Percentiles rank a stretch among this genome's conserved stretches.
These are phyloP conservation scores for Candida easanensis DNA, from an alignment of 805 yeast species.

Conservation along the genomic window DNA sequence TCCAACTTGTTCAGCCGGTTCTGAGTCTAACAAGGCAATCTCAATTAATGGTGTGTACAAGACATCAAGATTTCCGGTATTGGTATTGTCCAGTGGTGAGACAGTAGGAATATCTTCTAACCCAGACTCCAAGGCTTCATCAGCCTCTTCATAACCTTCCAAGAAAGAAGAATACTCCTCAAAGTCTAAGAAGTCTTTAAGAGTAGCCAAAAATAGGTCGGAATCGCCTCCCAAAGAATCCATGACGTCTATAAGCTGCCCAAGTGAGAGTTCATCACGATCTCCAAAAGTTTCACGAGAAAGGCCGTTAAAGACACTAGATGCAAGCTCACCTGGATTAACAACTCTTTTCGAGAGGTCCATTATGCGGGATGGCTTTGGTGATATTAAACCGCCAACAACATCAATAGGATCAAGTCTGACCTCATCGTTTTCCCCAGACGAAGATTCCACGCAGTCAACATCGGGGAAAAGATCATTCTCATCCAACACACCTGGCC, in stretches of 20 bases:
- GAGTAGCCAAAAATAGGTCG: constrained; percentile 2
- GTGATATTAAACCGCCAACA: neutral
- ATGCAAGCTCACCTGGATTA: neutral
- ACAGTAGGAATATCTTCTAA: neutral
- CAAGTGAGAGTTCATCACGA: constrained; percentile 1
- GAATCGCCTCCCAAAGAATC: constrained; percentile 6
- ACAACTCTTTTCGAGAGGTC: constrained; percentile 2
- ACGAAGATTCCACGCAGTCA: neutral
- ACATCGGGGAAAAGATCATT: neutral
- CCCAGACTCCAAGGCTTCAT: neutral
- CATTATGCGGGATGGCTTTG: neutral
- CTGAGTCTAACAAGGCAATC: neutral
- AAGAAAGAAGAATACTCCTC: neutral
- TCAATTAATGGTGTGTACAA: neutral
- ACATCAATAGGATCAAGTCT: neutral
- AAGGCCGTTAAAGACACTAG: no score
- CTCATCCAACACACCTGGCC: neutral
- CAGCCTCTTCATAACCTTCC: neutral
- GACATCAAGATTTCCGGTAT: neutral
- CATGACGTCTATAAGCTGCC: constrained; percentile 6
- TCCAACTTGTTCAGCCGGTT: neutral
- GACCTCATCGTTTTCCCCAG: neutral
- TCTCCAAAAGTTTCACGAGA: constrained; percentile 6
- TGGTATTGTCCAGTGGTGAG: neutral
- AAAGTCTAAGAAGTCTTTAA: neutral